These are phyloP conservation scores for Cutaneotrichosporon cavernicola DNA, from an alignment of 1,284 basidiomycete species.

Conservation along the genomic window DNA sequence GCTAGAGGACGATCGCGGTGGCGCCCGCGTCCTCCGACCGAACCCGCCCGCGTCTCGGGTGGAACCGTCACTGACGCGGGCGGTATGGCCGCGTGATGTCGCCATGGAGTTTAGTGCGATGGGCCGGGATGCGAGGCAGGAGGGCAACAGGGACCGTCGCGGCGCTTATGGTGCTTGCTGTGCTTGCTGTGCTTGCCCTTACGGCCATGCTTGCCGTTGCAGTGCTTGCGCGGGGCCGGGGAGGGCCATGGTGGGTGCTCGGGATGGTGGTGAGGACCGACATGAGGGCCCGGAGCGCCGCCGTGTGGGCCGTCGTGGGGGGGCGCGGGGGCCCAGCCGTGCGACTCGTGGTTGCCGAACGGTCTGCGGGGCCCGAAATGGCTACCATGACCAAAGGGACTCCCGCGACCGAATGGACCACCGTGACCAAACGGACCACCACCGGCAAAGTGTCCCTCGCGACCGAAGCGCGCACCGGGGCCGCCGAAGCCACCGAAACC, in stretches of 20 bases:
- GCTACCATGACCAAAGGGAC: neutral
- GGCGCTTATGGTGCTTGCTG: neutral
- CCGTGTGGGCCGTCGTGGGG: neutral
- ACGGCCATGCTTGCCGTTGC: neutral
- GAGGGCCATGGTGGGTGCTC: neutral
- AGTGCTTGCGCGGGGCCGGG: neutral
- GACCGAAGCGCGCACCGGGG: too few relatives aligned
- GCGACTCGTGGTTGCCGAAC: too few relatives aligned
- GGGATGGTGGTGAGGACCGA: neutral
- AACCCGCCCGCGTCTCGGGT: slow-evolving; percentile 6
- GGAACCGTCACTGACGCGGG: slow-evolving; percentile 2
- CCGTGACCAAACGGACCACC: neutral
- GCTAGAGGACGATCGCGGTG: slow-evolving; percentile 6
- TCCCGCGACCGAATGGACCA: neutral
- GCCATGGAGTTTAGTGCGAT: neutral
- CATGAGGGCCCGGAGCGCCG: neutral
- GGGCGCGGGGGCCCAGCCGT: too few relatives aligned
- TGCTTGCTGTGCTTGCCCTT: neutral
- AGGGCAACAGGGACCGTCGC: neutral
- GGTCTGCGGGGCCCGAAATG: neutral
- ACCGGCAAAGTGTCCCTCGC: neutral
- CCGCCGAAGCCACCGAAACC: neutral
- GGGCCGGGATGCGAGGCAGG: neutral
- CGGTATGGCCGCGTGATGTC: neutral
- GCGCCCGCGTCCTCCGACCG: slow-evolving; percentile 6